Percentiles rank a stretch among this genome's conserved stretches.
phyloP scores from a whole-genome alignment of 2,329 filamentous ascomycete genomes.

The Biscogniauxia marginata region DNA sequence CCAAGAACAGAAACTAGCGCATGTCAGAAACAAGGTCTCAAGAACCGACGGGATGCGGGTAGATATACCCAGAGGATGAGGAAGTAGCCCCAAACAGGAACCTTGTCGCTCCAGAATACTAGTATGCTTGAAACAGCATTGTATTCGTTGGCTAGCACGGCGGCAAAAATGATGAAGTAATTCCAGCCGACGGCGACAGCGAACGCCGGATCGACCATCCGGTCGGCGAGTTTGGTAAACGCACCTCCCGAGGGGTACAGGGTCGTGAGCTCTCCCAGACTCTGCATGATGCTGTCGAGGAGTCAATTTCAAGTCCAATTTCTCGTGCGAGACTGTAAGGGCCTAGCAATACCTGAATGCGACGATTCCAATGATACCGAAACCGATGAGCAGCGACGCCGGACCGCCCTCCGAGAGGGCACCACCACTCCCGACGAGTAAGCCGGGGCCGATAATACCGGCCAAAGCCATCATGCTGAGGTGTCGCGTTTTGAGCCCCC shows the following conservation, averaged over 20 bases:
- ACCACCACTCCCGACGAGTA: constrained; percentile 70
- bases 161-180: constrained; percentile 59
- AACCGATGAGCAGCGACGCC: constrained; percentile 70
- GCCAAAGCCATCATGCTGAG: constrained; percentile 65
- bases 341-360: constrained; percentile 43
- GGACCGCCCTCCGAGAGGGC: constrained; percentile 69
- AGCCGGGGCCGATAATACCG: constrained; percentile 65
- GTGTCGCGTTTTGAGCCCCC: constrained; percentile 64
- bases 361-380: constrained; percentile 68
- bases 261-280: constrained; percentile 71
- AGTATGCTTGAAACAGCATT: constrained; percentile 67
- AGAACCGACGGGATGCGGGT: not conserved
- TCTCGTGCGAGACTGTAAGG: constrained; percentile 17
- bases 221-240: constrained; percentile 68
- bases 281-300: constrained; percentile 62
- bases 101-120: constrained; percentile 61
- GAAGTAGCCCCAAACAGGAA: constrained; percentile 67
- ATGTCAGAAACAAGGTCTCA: constrained; percentile 1
- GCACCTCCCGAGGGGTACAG: constrained; percentile 69
- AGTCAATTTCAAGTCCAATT: constrained; percentile 9
- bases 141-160: constrained; percentile 67
- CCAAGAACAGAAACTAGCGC: constrained; percentile 54
- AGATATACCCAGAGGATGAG: constrained; percentile 65
- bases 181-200: constrained; percentile 70
- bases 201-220: constrained; percentile 70